A percentile compares a stretch with the other conserved stretches of the same genome.
Conservation (phyloP, 305 asterid genomes). For the Solanum hybrid region DNA sequence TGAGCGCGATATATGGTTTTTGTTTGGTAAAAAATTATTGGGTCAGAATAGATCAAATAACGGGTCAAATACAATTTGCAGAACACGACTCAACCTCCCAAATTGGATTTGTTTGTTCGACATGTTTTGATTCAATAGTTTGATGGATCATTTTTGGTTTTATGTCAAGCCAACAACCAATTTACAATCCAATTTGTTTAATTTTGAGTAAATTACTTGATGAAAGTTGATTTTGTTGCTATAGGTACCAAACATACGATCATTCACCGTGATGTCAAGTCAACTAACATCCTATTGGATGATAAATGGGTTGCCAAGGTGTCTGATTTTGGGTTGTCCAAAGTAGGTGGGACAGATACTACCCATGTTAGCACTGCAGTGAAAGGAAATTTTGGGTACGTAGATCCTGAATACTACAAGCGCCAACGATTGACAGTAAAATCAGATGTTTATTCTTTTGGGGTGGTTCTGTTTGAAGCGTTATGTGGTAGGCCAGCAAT, state of each 20-base stretch:
- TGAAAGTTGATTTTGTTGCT: background rate
- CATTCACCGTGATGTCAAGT: slow-evolving; percentile 64
- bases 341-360: slow-evolving; percentile 6
- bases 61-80: no score
- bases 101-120: no score
- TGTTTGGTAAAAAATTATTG: no score
- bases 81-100: no score
- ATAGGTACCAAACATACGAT: slow-evolving; percentile 20
- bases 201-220: background rate
- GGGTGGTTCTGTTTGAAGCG: slow-evolving; percentile 50
- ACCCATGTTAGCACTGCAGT: slow-evolving; percentile 52
- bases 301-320: slow-evolving; percentile 57
- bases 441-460: slow-evolving; percentile 66
- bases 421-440: slow-evolving; percentile 39
- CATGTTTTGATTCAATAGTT: no score
- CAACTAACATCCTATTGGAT: slow-evolving; percentile 53
- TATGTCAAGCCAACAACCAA: no score
- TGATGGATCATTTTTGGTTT: no score
- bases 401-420: slow-evolving; percentile 49
- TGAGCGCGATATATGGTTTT: no score
- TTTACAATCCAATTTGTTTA: background rate
- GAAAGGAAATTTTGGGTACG: slow-evolving; percentile 50
- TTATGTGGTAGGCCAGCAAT: slow-evolving; percentile 33
- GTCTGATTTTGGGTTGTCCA: slow-evolving; percentile 57
- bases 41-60: no score